Evolutionary conservation across 495 filamentous ascomycete genomes (phyloP).

Genomic region (Staphylotrichum longicolle): DNA sequence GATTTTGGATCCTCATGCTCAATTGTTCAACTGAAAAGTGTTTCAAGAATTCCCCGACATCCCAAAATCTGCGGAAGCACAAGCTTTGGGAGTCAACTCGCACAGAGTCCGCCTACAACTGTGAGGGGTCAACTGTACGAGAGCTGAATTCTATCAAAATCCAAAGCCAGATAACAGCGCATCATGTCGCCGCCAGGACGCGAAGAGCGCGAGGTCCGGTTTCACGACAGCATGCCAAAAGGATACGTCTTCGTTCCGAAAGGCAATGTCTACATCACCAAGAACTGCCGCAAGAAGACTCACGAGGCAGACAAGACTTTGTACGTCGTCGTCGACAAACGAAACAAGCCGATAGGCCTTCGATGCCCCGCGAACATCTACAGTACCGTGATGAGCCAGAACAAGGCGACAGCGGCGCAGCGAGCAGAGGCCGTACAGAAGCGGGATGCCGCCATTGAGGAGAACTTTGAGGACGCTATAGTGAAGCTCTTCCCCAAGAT

Average conservation of each 20-base stretch:
- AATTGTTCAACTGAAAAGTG: too few species aligned
- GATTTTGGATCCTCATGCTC: too few species aligned
- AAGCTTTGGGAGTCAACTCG: too few species aligned
- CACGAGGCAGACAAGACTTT: conserved; percentile 29
- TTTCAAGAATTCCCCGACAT: too few species aligned
- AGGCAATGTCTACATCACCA: conserved; percentile 41
- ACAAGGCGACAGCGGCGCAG: conserved; percentile 28
- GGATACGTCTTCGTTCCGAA: conserved; percentile 41
- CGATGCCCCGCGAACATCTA: conserved; percentile 38
- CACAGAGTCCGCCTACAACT: too few species aligned
- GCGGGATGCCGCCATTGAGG: conserved; percentile 32
- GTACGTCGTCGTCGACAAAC: conserved; percentile 35
- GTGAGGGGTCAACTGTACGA: too few species aligned
- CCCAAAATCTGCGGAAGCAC: too few species aligned
- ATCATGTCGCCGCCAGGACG: too few species aligned
- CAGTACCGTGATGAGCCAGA: conserved; percentile 25
- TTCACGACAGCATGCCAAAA: conserved; percentile 26
- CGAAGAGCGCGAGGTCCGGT: conserved; percentile 14
- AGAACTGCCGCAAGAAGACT: conserved; percentile 38
- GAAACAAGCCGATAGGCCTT: conserved; percentile 33
- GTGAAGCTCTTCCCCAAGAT: conserved; percentile 33
- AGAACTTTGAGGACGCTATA: conserved; percentile 29
- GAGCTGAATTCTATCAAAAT: too few species aligned
- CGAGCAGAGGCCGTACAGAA: conserved; percentile 30
- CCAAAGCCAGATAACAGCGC: too few species aligned